A percentile compares a stretch with the other conserved stretches of the same genome.
Conservation (phyloP, 495 filamentous ascomycete genomes). For the Copromyces sp. region DNA sequence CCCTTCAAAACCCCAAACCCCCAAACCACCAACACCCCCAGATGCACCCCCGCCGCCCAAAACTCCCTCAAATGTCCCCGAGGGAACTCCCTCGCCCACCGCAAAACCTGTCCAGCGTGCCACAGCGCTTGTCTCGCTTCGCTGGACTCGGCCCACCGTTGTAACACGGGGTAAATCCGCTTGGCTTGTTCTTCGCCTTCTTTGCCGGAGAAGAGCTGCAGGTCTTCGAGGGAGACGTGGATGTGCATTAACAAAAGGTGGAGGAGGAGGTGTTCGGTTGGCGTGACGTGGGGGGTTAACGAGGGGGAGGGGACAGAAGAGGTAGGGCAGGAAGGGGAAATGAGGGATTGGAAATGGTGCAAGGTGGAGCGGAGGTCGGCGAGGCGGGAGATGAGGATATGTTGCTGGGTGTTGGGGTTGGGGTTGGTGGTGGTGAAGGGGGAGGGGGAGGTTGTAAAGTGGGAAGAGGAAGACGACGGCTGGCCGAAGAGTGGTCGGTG, state of each 20-base stretch:
- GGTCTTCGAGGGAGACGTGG: conserved; percentile 51
- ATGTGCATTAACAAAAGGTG: conserved; percentile 50
- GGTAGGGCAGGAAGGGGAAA: conserved; percentile 32
- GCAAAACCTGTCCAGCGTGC: conserved; percentile 53
- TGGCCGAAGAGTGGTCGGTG: conserved; percentile 9
- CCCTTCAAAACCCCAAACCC: conserved; percentile 42
- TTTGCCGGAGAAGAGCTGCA: conserved; percentile 54
- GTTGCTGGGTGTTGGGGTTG: background rate
- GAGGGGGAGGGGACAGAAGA: no score
- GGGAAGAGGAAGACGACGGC: background rate
- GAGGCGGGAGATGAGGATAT: conserved; percentile 39
- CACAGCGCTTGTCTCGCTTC: conserved; percentile 48
- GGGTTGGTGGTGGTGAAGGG: background rate
- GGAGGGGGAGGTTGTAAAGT: background rate
- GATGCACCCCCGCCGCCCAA: conserved; percentile 48
- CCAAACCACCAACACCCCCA: conserved; percentile 52
- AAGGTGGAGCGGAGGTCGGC: conserved; percentile 36
- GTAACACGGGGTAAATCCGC: conserved; percentile 40
- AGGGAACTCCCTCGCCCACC: conserved; percentile 40
- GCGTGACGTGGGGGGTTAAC: conserved; percentile 48
- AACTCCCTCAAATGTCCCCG: conserved; percentile 44
- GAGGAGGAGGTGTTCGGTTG: conserved; percentile 49
- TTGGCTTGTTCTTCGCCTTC: conserved; percentile 52
- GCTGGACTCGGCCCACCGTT: conserved; percentile 40
- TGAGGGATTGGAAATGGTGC: conserved; percentile 17